A percentile compares a stretch with the other conserved stretches of the same genome.
Conservation (phyloP, 176 grass and related monocot genomes). For the Chloris gayana region DNA sequence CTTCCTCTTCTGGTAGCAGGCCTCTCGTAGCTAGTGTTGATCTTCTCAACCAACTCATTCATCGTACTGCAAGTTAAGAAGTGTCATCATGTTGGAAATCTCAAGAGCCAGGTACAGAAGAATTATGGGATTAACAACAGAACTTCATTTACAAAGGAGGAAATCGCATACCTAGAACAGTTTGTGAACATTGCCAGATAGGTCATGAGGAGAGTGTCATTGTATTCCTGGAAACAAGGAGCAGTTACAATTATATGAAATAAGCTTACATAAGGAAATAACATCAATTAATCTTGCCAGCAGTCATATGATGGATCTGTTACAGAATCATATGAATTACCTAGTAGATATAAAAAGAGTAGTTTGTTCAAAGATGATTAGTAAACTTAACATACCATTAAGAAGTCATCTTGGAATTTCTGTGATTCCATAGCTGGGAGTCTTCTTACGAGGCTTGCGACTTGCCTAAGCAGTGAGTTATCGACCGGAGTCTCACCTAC, state of each 20-base stretch:
- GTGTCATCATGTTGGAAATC: not conserved
- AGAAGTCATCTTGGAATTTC: conserved; percentile 97
- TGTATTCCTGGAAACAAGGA: conserved; percentile 80
- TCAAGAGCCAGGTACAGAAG: not conserved
- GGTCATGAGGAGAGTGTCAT: conserved; percentile 95
- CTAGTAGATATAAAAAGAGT: not conserved
- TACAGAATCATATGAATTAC: not conserved
- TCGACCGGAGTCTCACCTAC: conserved; percentile 80
- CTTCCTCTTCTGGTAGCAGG: conserved; percentile 77
- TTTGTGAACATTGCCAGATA: conserved; percentile 98
- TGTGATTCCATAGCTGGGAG: conserved; percentile 91
- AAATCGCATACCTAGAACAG: conserved; percentile 68
- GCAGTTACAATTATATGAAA: not conserved
- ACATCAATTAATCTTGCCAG: not conserved
- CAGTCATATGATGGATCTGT: not conserved
- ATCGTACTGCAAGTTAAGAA: conserved; percentile 64
- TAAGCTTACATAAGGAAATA: conserved; percentile 2
- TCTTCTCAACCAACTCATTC: conserved; percentile 96
- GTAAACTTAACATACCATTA: conserved; percentile 65
- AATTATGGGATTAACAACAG: not conserved
- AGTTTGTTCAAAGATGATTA: conserved; percentile 5
- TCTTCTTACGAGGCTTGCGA: conserved; percentile 94
- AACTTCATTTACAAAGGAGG: not conserved
- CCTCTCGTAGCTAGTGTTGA: conserved; percentile 79
- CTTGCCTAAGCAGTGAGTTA: conserved; percentile 95